Conservation (phyloP, 1,284 basidiomycete genomes). For the Phylloboletellus chloephorus region DNA sequence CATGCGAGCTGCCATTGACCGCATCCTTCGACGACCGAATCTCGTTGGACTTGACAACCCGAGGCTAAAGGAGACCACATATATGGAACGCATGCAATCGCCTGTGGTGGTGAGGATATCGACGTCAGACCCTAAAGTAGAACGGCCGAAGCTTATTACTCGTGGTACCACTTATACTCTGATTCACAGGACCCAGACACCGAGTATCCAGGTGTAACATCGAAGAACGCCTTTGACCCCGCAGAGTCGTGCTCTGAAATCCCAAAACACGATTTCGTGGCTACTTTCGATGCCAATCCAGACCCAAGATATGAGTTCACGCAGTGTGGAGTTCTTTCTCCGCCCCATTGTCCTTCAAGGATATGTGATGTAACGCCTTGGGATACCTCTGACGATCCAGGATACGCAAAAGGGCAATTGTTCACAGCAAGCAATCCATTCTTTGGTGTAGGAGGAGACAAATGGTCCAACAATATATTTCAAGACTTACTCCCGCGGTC, state of each 20-base stretch:
- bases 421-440: not conserved
- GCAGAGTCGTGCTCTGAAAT: not conserved
- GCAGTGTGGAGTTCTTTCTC: not conserved
- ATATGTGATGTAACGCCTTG: not conserved
- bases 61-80: not conserved
- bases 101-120: not conserved
- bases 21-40: slow-evolving; percentile 23
- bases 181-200: slow-evolving; percentile 7
- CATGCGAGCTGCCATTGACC: slow-evolving; percentile 26
- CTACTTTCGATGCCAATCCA: not conserved
- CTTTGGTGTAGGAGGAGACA: not conserved
- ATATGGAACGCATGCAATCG: not conserved
- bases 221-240: not conserved
- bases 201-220: not conserved
- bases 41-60: slow-evolving; percentile 17
- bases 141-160: not conserved
- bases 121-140: slow-evolving; percentile 12
- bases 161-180: slow-evolving; percentile 7
- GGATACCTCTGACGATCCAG: slow-evolving; percentile 4
- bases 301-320: not conserved
- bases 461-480: not conserved
- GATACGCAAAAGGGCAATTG: slow-evolving; percentile 1
- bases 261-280: not conserved
- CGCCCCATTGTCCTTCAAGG: not conserved
- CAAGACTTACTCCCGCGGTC: slow-evolving; percentile 15